Evolutionary conservation across 768 basidiomycete genomes (phyloP).

Genomic region (Asterophora lycoperdoides): DNA sequence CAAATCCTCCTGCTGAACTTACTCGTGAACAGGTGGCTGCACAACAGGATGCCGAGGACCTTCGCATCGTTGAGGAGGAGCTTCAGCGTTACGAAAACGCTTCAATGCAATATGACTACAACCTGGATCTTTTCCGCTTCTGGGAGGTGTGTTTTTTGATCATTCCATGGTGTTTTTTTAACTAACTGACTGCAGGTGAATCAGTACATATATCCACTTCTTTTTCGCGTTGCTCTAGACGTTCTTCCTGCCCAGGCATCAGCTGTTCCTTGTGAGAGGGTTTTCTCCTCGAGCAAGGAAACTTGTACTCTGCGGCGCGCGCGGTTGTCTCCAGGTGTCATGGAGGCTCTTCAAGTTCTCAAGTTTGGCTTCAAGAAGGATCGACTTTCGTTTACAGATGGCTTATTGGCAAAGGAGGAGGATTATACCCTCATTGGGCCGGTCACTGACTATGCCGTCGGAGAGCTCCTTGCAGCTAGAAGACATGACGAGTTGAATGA

Average conservation of each 20-base stretch:
- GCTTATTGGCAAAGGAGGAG: neutral
- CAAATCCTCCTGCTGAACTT: too few relatives aligned
- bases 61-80: neutral
- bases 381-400: neutral
- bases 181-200: neutral
- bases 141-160: conserved; percentile 3
- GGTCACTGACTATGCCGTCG: neutral
- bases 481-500: too few relatives aligned
- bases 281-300: conserved; percentile 11
- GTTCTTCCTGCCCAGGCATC: conserved; percentile 25
- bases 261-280: conserved; percentile 20
- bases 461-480: too few relatives aligned
- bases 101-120: neutral
- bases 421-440: neutral
- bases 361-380: neutral
- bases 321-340: conserved; percentile 4
- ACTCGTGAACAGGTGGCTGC: too few relatives aligned
- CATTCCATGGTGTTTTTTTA: neutral
- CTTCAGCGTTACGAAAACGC: neutral
- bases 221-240: conserved; percentile 18
- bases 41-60: neutral
- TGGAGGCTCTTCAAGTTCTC: neutral
- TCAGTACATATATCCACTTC: conserved; percentile 7
- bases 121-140: neutral
- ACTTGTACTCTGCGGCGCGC: conserved; percentile 14